phyloP scores from a whole-genome alignment of 129 eudicot genomes.

The Dittrichia graveolens region DNA sequence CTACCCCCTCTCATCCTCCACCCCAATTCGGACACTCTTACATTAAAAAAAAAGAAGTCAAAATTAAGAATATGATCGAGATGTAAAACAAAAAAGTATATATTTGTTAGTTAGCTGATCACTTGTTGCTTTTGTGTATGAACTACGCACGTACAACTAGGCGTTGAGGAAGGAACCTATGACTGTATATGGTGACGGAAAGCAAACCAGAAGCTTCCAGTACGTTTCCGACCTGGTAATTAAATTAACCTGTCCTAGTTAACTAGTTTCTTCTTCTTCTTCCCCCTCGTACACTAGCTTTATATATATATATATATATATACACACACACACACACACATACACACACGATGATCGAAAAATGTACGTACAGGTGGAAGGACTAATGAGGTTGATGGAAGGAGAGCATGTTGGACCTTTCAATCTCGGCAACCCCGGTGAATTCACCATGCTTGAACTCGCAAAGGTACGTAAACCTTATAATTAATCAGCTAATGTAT shows the following conservation, averaged over 20 bases:
- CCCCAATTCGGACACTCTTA: too few species aligned
- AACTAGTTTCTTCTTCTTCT: not conserved
- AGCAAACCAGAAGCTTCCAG: constrained; percentile 89
- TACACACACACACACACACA: too few species aligned
- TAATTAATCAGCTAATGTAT: not conserved
- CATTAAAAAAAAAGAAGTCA: too few species aligned
- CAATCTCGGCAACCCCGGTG: constrained; percentile 91
- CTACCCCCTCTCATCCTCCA: too few species aligned
- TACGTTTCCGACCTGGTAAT: constrained; percentile 80
- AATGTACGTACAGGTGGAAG: constrained; percentile 59
- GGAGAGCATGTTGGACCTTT: constrained; percentile 89
- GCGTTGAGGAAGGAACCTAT: constrained; percentile 83
- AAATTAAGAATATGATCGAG: too few species aligned
- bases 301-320: too few species aligned
- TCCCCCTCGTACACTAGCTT: too few species aligned
- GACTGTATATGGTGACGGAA: constrained; percentile 89
- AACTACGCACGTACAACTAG: constrained; percentile 29
- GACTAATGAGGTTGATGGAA: constrained; percentile 82
- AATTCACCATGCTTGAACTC: constrained; percentile 94
- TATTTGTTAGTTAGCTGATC: not conserved
- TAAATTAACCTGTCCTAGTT: too few species aligned
- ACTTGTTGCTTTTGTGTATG: not conserved
- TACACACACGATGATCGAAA: not conserved
- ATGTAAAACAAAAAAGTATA: not conserved
- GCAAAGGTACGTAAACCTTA: constrained; percentile 54